Base-by-base conservation (phyloP, 2,329 filamentous ascomycete species). In the Alternaria rosae region DNA sequence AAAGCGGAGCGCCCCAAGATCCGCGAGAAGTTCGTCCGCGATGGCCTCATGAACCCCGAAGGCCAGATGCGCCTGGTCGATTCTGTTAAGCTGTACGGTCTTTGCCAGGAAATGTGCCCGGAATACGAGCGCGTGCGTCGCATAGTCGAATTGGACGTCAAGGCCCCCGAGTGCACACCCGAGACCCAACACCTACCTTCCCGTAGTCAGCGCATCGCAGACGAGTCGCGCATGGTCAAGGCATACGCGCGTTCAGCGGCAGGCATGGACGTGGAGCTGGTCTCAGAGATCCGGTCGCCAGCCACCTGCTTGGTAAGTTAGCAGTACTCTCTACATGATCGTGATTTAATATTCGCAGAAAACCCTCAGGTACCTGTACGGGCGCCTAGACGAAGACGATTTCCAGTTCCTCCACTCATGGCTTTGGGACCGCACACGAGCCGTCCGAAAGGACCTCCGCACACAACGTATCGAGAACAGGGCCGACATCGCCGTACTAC, bases 361-460 rank as follows among this genome's bases (percentile, higher is more conserved):
- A 72, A 82, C 82, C 3, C 76, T 81, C 67, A 76, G 81, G 43
- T 82, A 83, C 61, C 75, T 85, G 15, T 78, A 83, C 59, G 62
- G 79, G 38, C 76, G 81, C 78, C 57, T 89, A 9, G 77, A 89
- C 57, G 81, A 81, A 42, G 83, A 86, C 26, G 81, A 85, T 17
- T 71, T 78, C 38, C 66, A 71, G 23, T 73, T 70, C n/a, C 83
- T 88, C 12, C 86, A 89, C 69, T 84, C 85, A 62, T 90, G 89
- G 73, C 83, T 90, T 25, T 90, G 88, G 88, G 88, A 90, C 71
- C 83, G 88, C 17, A 89, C 87, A 32, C 83, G 88, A 48, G 87
- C 86, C 6, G 85, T 90, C 60, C 84, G 88, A 42, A 90, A 89
- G 70, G 88, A 90, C 72, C 87, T 89, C 53, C 87, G 86, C 3